A percentile compares a stretch with the other conserved stretches of the same genome.
Conservation (phyloP, 2,329 filamentous ascomycete species). For the Aaosphaeria arxii region DNA sequence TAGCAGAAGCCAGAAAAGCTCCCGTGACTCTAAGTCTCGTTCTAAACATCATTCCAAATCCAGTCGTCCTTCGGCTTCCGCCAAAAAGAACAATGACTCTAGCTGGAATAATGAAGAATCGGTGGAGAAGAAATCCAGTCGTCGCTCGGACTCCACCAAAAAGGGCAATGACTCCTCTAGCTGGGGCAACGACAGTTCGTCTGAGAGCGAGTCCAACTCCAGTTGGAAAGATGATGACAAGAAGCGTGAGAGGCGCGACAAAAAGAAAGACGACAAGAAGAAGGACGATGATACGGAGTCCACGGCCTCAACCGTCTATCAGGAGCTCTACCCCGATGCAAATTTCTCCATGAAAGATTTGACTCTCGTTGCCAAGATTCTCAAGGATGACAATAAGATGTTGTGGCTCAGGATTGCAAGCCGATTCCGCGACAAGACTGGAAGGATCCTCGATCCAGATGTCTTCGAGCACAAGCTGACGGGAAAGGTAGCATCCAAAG, state of each 20-base stretch:
- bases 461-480: constrained; percentile 43
- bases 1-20: neutral
- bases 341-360: constrained; percentile 33
- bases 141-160: too few relatives aligned
- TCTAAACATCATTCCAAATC: too few relatives aligned
- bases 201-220: too few relatives aligned
- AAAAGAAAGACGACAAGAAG: neutral
- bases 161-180: too few relatives aligned
- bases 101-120: too few relatives aligned
- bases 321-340: constrained; percentile 23
- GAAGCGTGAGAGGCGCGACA: neutral
- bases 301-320: neutral
- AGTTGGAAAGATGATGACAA: neutral
- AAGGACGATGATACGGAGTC: neutral
- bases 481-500: too few relatives aligned
- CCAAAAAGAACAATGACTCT: too few relatives aligned
- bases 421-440: constrained; percentile 50
- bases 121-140: too few relatives aligned
- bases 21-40: too few relatives aligned
- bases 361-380: constrained; percentile 42
- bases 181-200: too few relatives aligned
- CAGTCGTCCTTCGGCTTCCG: too few relatives aligned
- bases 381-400: constrained; percentile 41
- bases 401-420: constrained; percentile 49
- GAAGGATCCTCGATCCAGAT: constrained; percentile 42